Conservation (phyloP, 495 filamentous ascomycete genomes). For the Penicillium paradoxum region DNA sequence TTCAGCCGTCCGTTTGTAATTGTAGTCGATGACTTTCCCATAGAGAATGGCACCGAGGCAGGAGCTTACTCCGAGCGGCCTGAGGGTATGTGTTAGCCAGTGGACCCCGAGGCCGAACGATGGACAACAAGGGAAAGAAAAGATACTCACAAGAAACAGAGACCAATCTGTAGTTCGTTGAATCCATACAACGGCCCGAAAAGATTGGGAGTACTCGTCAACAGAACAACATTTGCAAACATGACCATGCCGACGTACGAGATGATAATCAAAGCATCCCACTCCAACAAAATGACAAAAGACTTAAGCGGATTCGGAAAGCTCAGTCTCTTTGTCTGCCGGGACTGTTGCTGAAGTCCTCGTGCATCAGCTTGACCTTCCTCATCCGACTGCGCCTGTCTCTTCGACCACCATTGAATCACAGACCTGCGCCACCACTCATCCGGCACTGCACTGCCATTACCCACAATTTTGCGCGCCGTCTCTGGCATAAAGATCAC, state of each 20-base stretch:
- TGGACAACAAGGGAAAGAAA: not conserved
- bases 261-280: conserved; percentile 58
- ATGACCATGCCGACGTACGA: conserved; percentile 51
- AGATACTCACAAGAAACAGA: conserved; percentile 41
- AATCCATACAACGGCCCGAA: conserved; percentile 59
- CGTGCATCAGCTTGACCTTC: conserved; percentile 12
- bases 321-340: conserved; percentile 40
- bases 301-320: conserved; percentile 65
- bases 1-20: conserved; percentile 50
- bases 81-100: conserved; percentile 14
- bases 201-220: conserved; percentile 52
- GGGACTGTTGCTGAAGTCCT: not conserved
- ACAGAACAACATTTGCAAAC: conserved; percentile 45
- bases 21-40: conserved; percentile 53
- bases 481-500: conserved; percentile 61
- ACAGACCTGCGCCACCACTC: conserved; percentile 37
- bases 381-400: conserved; percentile 14
- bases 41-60: conserved; percentile 49
- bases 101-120: not conserved
- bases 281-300: conserved; percentile 56
- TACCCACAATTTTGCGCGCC: conserved; percentile 63
- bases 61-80: conserved; percentile 45
- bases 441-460: conserved; percentile 43
- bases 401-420: conserved; percentile 24
- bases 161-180: conserved; percentile 59